Evolutionary conservation across 1,139 yeast species (phyloP).

Genomic region (Pichia norvegensis): DNA sequence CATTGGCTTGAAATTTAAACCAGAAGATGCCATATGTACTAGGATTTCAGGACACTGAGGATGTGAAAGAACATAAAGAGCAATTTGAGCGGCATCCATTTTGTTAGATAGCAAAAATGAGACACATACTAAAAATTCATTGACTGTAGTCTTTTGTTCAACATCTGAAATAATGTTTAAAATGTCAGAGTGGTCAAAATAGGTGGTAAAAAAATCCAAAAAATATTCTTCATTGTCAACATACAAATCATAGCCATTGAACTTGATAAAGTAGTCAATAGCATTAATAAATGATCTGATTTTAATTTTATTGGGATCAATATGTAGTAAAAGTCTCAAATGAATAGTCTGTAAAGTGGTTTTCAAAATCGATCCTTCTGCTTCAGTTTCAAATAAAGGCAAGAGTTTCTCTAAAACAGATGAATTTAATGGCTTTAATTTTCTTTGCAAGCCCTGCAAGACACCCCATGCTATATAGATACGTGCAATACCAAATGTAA

Average conservation of each 20-base stretch:
- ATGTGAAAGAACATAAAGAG: constrained; percentile 15
- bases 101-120: constrained; percentile 14
- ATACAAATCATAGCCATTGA: constrained; percentile 35
- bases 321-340: constrained; percentile 37
- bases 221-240: constrained; percentile 32
- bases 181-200: constrained; percentile 16
- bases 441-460: constrained; percentile 38
- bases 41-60: constrained; percentile 23
- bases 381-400: constrained; percentile 42
- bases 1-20: constrained; percentile 15
- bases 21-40: constrained; percentile 24
- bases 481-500: constrained; percentile 66
- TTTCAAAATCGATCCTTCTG: constrained; percentile 56
- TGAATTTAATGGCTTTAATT: constrained; percentile 28
- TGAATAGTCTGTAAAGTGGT: constrained; percentile 44
- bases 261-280: constrained; percentile 36
- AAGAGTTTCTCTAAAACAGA: constrained; percentile 29
- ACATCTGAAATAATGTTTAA: constrained; percentile 11
- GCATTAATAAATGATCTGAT: constrained; percentile 28
- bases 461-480: constrained; percentile 56
- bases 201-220: constrained; percentile 27
- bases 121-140: constrained; percentile 16
- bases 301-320: constrained; percentile 23
- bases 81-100: constrained; percentile 7
- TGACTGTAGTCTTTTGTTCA: constrained; percentile 11